Evolutionary conservation across 805 yeast species (phyloP), one percentile per base, ranked within the genome.

Genomic region (Candida arabinofermentans): DNA sequence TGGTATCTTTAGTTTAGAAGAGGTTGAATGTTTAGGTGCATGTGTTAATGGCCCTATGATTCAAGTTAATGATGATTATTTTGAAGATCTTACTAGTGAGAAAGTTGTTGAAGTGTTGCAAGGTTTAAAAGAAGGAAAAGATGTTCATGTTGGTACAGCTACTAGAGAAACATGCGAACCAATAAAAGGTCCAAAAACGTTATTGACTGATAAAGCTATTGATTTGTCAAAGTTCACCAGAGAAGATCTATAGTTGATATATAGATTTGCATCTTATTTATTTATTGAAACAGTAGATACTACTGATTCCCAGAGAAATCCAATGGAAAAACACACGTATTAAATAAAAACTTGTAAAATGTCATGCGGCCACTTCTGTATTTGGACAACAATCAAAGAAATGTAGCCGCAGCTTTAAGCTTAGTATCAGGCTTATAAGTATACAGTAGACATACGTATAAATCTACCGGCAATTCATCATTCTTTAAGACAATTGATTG

Each of bases 11-110:
- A 84, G 95, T 14, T 67, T 86, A 48, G 86, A 85, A 56, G 96
- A 86, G 64, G 95, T 86, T 48, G 96, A 86, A 67, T 86, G 96
- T 67, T 76, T 86, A 38, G 96, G 96, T 44, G 96, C 96, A 3
- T 86, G 96, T 72, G 89, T 86, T 38, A 86, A 86, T 63, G 96
- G 86, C 7, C 96, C 96, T 40, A 86, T 86, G 87, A 70, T 87
- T 41, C 95, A 86, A 47, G 68, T 86, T 40, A 86, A 85, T 64
- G 95, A 86, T 65, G 89, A 83, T 60, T 86, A 70, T 66, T 82
- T 73, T 58, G 96, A 86, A 67, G 96, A 86, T 64, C 73, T 86
- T 65, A 83, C 90, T 27, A 72, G 80, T 19, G 83, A 82, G 49
- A 73, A 75, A 35, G 77, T 84, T 22, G 73, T 75, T 27, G 71